Conservation (phyloP, 75 land plant species). For the Larix kaempferi region DNA sequence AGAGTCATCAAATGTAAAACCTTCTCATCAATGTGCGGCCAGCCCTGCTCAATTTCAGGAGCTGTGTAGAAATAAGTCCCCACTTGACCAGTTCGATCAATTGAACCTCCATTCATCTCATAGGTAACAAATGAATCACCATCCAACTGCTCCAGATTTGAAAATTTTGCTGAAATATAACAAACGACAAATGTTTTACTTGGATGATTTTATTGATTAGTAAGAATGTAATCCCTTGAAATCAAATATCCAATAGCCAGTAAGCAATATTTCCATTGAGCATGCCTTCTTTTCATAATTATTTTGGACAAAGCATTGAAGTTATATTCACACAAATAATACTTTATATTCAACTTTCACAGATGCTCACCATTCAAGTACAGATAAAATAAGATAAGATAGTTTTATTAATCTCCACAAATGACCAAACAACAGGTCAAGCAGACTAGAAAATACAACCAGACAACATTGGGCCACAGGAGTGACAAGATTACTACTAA, state of each 20-base stretch:
- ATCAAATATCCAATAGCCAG: neutral
- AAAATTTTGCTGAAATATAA: slow-evolving; percentile 80
- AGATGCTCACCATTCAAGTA: neutral
- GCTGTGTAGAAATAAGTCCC: slow-evolving; percentile 99
- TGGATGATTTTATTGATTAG: neutral
- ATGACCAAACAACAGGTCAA: no score
- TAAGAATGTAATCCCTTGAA: neutral
- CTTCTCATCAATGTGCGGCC: slow-evolving; percentile 99
- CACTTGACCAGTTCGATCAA: slow-evolving; percentile 97
- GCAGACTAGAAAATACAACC: no score
- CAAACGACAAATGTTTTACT: slow-evolving; percentile 5
- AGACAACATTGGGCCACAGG: no score
- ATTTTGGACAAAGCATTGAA: neutral
- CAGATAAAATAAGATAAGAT: no score
- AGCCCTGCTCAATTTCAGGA: slow-evolving; percentile 94
- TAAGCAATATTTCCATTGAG: neutral
- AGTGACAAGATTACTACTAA: no score
- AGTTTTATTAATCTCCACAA: no score
- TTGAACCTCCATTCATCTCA: slow-evolving; percentile 61
- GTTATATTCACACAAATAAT: neutral
- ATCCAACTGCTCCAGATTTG: slow-evolving; percentile 87
- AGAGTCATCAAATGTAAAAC: slow-evolving; percentile 20
- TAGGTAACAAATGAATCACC: slow-evolving; percentile 45
- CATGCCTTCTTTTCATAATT: neutral
- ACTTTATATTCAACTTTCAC: neutral